Conservation (phyloP, 495 filamentous ascomycete genomes). For the Talaromyces adpressus region DNA sequence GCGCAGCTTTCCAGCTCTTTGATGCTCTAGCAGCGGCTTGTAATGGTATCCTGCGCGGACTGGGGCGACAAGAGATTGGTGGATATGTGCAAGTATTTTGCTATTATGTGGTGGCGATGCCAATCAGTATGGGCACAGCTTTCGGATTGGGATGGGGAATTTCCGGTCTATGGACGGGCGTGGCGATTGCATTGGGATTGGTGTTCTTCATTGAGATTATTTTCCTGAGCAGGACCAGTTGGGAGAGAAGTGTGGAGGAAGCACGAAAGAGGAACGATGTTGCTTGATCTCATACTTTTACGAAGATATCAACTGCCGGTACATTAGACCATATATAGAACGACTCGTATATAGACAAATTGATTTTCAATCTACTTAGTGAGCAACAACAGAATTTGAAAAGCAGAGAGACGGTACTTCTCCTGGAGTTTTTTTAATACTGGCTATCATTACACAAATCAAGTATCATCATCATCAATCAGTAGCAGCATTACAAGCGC, state of each 20-base stretch:
- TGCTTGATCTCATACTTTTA: conserved; percentile 27
- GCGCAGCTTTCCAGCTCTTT: conserved; percentile 81
- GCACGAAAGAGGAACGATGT: conserved; percentile 60
- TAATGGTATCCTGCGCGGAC: conserved; percentile 76
- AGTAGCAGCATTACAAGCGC: neutral
- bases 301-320: neutral
- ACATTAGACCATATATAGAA: neutral
- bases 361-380: too few relatives aligned
- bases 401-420: neutral
- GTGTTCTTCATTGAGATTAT: conserved; percentile 59
- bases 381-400: neutral
- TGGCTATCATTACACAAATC: neutral
- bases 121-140: conserved; percentile 67
- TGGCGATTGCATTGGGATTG: conserved; percentile 59
- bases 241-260: conserved; percentile 68
- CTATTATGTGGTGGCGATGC: conserved; percentile 83
- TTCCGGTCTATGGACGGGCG: conserved; percentile 75
- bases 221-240: conserved; percentile 61
- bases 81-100: conserved; percentile 78
- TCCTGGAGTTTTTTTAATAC: neutral
- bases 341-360: neutral
- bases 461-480: conserved; percentile 1
- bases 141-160: conserved; percentile 70
- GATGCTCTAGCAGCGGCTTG: conserved; percentile 71
- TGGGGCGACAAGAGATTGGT: conserved; percentile 80